phyloP scores from a whole-genome alignment of 2,329 filamentous ascomycete genomes.

The Westerdykella aurantiaca region DNA sequence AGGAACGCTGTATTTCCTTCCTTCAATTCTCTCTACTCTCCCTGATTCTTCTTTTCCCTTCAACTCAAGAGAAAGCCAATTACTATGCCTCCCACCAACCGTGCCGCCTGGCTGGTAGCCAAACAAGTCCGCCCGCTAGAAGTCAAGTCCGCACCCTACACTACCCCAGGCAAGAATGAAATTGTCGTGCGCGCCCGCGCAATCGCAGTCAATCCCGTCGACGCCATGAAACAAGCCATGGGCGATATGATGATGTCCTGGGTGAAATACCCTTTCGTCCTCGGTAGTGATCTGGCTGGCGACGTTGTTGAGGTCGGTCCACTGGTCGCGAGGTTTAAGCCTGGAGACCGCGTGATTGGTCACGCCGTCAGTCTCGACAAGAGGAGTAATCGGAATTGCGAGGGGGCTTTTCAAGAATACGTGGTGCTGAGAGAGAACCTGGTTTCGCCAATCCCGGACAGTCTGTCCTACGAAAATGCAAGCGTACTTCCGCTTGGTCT shows the following conservation, averaged over 20 bases:
- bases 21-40: too few species aligned
- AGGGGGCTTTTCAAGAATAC: constrained; percentile 51
- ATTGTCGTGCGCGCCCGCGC: constrained; percentile 38
- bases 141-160: constrained; percentile 36
- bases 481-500: constrained; percentile 33
- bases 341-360: constrained; percentile 41
- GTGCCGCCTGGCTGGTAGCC: constrained; percentile 2
- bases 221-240: constrained; percentile 35
- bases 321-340: constrained; percentile 36
- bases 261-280: constrained; percentile 8
- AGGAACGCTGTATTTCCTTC: too few species aligned
- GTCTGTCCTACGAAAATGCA: constrained; percentile 44
- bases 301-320: constrained; percentile 40
- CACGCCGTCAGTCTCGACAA: constrained; percentile 10
- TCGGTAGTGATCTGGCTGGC: constrained; percentile 40
- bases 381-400: constrained; percentile 14
- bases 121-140: constrained; percentile 13
- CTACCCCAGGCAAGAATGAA: constrained; percentile 30
- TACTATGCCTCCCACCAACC: constrained; percentile 1
- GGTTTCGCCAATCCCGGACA: constrained; percentile 44
- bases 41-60: constrained; percentile 5
- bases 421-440: constrained; percentile 45
- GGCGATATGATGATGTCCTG: constrained; percentile 3
- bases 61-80: constrained; percentile 1
- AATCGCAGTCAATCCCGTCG: constrained; percentile 41